phyloP scores from a whole-genome alignment of 2,329 filamentous ascomycete species.

The Coniochaeta hoffmannii region DNA sequence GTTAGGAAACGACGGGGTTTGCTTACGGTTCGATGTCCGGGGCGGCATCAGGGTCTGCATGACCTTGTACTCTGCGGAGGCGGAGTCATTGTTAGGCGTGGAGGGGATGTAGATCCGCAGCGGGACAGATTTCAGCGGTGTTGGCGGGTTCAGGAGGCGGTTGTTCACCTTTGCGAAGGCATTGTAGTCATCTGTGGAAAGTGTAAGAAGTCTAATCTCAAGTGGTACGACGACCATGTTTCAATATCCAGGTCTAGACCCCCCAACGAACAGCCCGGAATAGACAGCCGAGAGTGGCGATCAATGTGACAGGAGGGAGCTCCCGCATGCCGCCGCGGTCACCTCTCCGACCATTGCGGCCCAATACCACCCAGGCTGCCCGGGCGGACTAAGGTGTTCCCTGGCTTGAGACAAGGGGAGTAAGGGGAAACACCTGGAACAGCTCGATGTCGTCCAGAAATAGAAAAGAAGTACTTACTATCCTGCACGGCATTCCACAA shows the following conservation, averaged over 20 bases:
- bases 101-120: conserved; percentile 78
- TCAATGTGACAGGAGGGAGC: background rate
- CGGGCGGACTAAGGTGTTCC: no score
- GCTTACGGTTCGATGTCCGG: conserved; percentile 26
- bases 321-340: background rate
- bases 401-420: background rate
- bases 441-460: background rate
- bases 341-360: background rate
- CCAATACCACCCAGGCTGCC: background rate
- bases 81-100: conserved; percentile 18
- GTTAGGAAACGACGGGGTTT: background rate
- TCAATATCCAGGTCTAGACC: background rate
- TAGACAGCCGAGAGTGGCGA: background rate
- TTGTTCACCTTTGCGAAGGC: conserved; percentile 69
- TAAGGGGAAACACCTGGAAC: background rate
- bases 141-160: conserved; percentile 68
- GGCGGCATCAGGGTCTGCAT: conserved; percentile 68
- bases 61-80: conserved; percentile 44
- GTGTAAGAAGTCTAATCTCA: background rate
- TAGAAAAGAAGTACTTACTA: conserved; percentile 35
- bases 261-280: background rate
- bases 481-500: conserved; percentile 76
- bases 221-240: background rate
- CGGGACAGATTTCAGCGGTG: conserved; percentile 74
- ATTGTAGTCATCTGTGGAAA: conserved; percentile 58